Conservation (phyloP, 148 eudicot genomes). For the Chenopodium album region DNA sequence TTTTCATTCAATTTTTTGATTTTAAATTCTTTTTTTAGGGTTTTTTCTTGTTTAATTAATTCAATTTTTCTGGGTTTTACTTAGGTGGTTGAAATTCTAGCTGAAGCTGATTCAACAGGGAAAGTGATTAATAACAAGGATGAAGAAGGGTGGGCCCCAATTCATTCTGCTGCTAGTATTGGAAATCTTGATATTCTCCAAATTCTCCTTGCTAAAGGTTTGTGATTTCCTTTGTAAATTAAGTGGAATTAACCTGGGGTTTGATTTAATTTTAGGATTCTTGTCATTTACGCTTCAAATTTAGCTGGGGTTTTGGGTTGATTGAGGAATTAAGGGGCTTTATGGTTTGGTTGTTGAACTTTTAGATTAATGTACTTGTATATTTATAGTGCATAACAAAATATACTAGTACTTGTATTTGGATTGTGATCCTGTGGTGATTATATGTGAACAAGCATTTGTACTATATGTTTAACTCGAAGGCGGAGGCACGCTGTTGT, state of each 20-base stretch:
- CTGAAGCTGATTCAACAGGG: conserved; percentile 55
- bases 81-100: conserved; percentile 74
- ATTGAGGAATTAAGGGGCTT: too few relatives aligned
- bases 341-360: too few relatives aligned
- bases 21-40: neutral
- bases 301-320: neutral
- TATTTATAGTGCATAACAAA: too few relatives aligned
- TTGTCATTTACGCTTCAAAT: neutral
- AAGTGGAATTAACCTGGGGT: too few relatives aligned
- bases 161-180: conserved; percentile 90
- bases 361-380: too few relatives aligned
- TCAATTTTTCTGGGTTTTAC: neutral
- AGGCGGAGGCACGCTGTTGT: too few relatives aligned
- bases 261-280: neutral
- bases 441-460: too few relatives aligned
- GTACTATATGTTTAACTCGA: too few relatives aligned
- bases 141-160: conserved; percentile 98
- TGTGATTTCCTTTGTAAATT: neutral
- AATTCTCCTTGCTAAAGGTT: conserved; percentile 59
- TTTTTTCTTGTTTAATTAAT: neutral
- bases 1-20: neutral
- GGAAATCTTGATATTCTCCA: conserved; percentile 69
- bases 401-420: too few relatives aligned
- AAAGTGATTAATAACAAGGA: conserved; percentile 65
- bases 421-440: too few relatives aligned